Evolutionary conservation across 176 grass and related monocot genomes (phyloP), one percentile per base, ranked within the genome.

Genomic region (Oryza coarctata): DNA sequence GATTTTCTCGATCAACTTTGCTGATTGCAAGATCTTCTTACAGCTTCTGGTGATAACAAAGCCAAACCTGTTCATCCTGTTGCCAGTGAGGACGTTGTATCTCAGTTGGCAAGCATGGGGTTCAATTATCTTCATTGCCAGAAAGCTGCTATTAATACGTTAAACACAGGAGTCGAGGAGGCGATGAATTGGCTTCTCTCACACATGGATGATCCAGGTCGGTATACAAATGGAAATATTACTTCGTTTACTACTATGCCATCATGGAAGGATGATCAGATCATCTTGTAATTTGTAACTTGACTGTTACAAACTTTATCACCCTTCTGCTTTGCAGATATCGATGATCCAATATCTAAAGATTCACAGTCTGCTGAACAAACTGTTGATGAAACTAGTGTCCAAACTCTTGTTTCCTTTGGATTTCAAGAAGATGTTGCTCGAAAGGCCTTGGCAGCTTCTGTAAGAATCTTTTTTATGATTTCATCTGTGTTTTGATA

Each of bases 121-220:
- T 99, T 99, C 86, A 93, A 95, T 88, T 95, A 95, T 63, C 70
- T 99, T 80, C 93, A 85, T 52, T 99, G 96, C 73, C 93, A 99
- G 76, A 99, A 93, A 91, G 96, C 96, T 76, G 96, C 93, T 71
- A 94, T 99, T 76, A 99, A 81, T 75, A 99, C 96, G 65, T 81
- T 82, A 23, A 99, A 99, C 81, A 41, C 88, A 63, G 96, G 96
- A 44, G 87, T 99, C 39, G 96, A 99, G 83, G 93, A 95, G 77
- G 93, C 93, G 34, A 99, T 95, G 96, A 93, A 84, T 70, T 99
- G 96, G 96, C 87, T 99, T 39, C 87, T 99, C 23, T 90, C 93
- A 12, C 96, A 95, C 77, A 99, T 90, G 93, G 85, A 95, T 86
- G 96, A 99, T 91, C 87, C 90, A 89, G 96, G 93, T 99, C 75